Conservation (phyloP, 2,329 filamentous ascomycete species). For the Clonostachys rhizophaga region DNA sequence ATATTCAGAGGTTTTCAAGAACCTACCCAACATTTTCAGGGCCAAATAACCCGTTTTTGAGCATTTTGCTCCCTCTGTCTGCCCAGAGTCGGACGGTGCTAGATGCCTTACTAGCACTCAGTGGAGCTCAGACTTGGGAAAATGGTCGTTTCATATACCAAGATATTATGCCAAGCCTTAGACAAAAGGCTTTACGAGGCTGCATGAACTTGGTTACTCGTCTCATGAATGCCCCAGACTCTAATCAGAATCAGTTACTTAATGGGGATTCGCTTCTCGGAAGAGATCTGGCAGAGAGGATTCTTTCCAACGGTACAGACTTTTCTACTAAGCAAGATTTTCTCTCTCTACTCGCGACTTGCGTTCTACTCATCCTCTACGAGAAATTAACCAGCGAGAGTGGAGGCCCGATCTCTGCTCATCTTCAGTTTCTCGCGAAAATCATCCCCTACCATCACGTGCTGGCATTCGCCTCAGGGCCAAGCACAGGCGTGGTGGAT, state of each 20-base stretch:
- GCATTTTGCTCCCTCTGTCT: slow-evolving; percentile 7
- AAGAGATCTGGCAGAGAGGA: not conserved
- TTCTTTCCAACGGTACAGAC: no score
- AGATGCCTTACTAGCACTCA: slow-evolving; percentile 6
- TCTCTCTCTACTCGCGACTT: slow-evolving; percentile 6
- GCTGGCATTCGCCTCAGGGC: not conserved
- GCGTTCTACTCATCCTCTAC: slow-evolving; percentile 7
- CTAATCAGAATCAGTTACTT: not conserved
- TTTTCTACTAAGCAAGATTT: not conserved
- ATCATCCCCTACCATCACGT: slow-evolving; percentile 3
- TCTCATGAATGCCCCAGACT: not conserved
- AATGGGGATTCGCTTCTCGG: not conserved
- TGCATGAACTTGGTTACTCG: slow-evolving; percentile 1
- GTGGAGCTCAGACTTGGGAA: slow-evolving; percentile 9
- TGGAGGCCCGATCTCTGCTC: slow-evolving; percentile 4
- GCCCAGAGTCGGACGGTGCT: slow-evolving; percentile 9
- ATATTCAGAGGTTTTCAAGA: slow-evolving; percentile 9
- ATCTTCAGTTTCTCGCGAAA: slow-evolving; percentile 6
- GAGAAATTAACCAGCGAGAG: slow-evolving; percentile 9
- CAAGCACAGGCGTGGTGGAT: not conserved
- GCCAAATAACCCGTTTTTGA: slow-evolving; percentile 9
- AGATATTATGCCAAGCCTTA: slow-evolving; percentile 5
- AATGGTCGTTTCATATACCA: slow-evolving; percentile 6
- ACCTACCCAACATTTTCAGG: slow-evolving; percentile 8
- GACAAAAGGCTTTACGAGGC: slow-evolving; percentile 7